Base-by-base conservation (phyloP, 2,329 filamentous ascomycete genomes). In the Pseudopyricularia cyperi region DNA sequence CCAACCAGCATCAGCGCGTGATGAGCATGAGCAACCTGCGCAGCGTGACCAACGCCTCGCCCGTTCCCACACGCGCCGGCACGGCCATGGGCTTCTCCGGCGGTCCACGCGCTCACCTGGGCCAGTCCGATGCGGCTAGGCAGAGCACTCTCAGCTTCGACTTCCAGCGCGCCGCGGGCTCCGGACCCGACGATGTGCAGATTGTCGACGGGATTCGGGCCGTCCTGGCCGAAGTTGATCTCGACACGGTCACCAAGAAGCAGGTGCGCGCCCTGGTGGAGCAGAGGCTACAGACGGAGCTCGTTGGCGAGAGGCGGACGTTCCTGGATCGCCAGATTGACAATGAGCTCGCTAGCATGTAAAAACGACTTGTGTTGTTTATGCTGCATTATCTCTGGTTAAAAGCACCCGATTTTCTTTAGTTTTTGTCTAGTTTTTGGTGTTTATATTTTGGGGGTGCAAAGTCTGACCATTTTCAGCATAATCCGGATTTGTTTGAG, bases 201-300 rank as follows among this genome's bases (percentile, higher is more conserved):
- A 96, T 98, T 57, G 76, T 88, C 17, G 87, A 94, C 55, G 86
- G 87, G 1, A 91, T 97, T 56, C 85, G 89, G 61, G 73, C 77
- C 50, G 93, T 93, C 60, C 73, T 98, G 56, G 71, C 76, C 15
- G 91, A 96, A 62, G 89, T 96, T 1, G 91, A 98, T 66, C 75
- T 98, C 42, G 93, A 98, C 65, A 91, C 79, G n/a, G 88, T 97
- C 48, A 98, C 93, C 7, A 98, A 97, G 82, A 98, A 98, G 73
- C 91, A 97, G 71, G 85, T 93, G 53, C 79, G 87, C 50, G 90
- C 87, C 3, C 76, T 97, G 46, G 89, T 95, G 12, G 93, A 98
- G 71, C 89, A 96, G 72, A 80, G 90, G 61, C 70, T 98, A 56
- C 91, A 96, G 71, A 91, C 87, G 4, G 89, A 95, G 65, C 75